Evolutionary conservation across 805 yeast species (phyloP).

Genomic region (Ogataea parapolymorpha): DNA sequence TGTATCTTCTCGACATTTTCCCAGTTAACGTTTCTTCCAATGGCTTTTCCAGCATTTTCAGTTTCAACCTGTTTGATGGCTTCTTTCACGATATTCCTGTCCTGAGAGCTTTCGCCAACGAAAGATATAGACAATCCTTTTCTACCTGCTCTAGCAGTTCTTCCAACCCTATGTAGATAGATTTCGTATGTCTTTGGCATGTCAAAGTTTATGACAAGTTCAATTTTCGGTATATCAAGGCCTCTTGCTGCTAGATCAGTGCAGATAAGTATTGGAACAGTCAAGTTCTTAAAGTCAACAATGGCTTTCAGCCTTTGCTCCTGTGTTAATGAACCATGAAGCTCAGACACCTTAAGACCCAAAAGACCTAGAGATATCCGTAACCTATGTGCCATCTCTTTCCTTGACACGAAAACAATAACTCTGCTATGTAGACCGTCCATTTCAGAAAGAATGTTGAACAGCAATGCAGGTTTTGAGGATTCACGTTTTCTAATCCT

Average conservation of each 20-base stretch:
- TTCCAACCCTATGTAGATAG: slow-evolving; percentile 95
- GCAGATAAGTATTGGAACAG: slow-evolving; percentile 86
- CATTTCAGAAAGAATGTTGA: slow-evolving; percentile 63
- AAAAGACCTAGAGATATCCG: slow-evolving; percentile 71
- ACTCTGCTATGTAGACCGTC: slow-evolving; percentile 66
- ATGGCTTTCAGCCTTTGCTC: slow-evolving; percentile 90
- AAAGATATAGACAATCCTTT: slow-evolving; percentile 90
- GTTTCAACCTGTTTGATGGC: slow-evolving; percentile 70
- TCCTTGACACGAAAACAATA: slow-evolving; percentile 89
- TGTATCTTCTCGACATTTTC: slow-evolving; percentile 67
- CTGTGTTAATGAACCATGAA: slow-evolving; percentile 81
- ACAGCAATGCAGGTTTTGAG: slow-evolving; percentile 78
- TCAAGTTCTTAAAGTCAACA: slow-evolving; percentile 73
- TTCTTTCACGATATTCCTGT: slow-evolving; percentile 85
- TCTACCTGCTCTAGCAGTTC: slow-evolving; percentile 99
- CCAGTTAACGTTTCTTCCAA: slow-evolving; percentile 95
- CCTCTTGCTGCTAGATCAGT: slow-evolving; percentile 99
- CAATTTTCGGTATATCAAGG: slow-evolving; percentile 97
- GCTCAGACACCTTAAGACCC: slow-evolving; percentile 74
- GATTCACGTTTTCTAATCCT: slow-evolving; percentile 88
- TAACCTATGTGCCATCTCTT: slow-evolving; percentile 84
- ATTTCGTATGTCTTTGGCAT: slow-evolving; percentile 93
- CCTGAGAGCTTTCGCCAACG: slow-evolving; percentile 89
- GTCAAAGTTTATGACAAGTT: slow-evolving; percentile 89
- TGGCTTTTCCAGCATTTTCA: slow-evolving; percentile 51